Percentiles rank a stretch among this genome's conserved stretches.
Evolutionary conservation across 2,329 filamentous ascomycete genomes (phyloP).

Genomic region (Phoma sp.): DNA sequence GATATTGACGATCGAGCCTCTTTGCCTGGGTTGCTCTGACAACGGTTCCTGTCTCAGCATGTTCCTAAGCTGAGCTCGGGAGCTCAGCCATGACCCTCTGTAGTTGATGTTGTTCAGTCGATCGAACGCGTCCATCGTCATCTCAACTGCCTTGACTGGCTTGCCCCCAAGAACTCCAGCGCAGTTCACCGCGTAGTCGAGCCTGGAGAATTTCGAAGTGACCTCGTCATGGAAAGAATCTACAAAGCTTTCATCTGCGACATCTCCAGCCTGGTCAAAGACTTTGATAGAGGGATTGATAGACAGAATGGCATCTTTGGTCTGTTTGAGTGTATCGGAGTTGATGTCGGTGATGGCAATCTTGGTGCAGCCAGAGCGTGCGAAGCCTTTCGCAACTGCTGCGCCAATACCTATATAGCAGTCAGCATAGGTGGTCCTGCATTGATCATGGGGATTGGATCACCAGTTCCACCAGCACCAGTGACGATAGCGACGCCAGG

Average conservation of each 20-base stretch:
- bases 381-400: slow-evolving; percentile 60
- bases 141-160: slow-evolving; percentile 54
- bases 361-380: slow-evolving; percentile 56
- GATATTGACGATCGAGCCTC: slow-evolving; percentile 62
- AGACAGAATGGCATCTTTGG: slow-evolving; percentile 27
- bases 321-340: slow-evolving; percentile 50
- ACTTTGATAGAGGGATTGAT: slow-evolving; percentile 39
- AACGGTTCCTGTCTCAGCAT: slow-evolving; percentile 60
- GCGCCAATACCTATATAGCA: slow-evolving; percentile 59
- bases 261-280: slow-evolving; percentile 53
- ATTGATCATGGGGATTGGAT: neutral
- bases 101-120: slow-evolving; percentile 63
- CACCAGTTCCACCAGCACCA: slow-evolving; percentile 45
- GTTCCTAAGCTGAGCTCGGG: slow-evolving; percentile 56
- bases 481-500: slow-evolving; percentile 44
- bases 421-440: slow-evolving; percentile 1
- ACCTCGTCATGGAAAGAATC: slow-evolving; percentile 50
- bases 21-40: slow-evolving; percentile 43
- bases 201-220: slow-evolving; percentile 49
- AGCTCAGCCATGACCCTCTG: slow-evolving; percentile 63
- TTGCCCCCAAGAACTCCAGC: slow-evolving; percentile 59
- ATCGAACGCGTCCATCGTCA: slow-evolving; percentile 58
- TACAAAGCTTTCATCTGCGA: slow-evolving; percentile 57
- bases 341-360: slow-evolving; percentile 62
- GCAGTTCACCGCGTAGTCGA: slow-evolving; percentile 65